Evolutionary conservation across 495 filamentous ascomycete genomes (phyloP).

Genomic region (Chaetomium cochliodes): DNA sequence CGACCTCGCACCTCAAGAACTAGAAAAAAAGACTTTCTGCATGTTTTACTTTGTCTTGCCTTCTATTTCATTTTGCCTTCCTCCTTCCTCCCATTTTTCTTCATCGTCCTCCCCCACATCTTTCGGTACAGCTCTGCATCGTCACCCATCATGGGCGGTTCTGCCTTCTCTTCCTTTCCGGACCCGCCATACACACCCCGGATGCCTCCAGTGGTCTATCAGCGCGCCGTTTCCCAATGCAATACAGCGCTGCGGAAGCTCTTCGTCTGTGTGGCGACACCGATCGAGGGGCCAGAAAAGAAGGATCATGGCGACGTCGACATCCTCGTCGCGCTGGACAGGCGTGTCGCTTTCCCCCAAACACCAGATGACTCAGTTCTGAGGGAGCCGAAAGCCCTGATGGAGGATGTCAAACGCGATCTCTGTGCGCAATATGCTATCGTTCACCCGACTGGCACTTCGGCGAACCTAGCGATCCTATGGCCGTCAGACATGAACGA

Average conservation of each 20-base stretch:
- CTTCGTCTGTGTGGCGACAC: slow-evolving; percentile 48
- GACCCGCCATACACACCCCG: slow-evolving; percentile 55
- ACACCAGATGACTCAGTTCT: neutral
- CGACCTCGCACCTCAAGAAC: neutral
- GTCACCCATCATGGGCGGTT: slow-evolving; percentile 54
- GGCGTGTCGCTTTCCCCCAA: slow-evolving; percentile 26
- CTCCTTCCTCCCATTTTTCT: too few relatives aligned
- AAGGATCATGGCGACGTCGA: slow-evolving; percentile 59
- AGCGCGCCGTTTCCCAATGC: slow-evolving; percentile 40
- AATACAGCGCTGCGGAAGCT: slow-evolving; percentile 44
- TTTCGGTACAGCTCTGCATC: neutral
- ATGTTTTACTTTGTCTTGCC: neutral
- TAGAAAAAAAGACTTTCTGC: neutral
- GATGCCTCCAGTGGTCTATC: slow-evolving; percentile 54
- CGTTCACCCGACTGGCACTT: slow-evolving; percentile 24
- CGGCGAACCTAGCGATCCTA: slow-evolving; percentile 50
- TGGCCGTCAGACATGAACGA: slow-evolving; percentile 41
- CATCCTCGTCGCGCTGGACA: slow-evolving; percentile 51
- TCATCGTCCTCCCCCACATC: too few relatives aligned
- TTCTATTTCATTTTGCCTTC: neutral
- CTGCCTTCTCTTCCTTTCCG: slow-evolving; percentile 48
- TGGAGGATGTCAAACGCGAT: slow-evolving; percentile 25
- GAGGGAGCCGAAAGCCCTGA: slow-evolving; percentile 14
- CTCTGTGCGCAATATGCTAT: slow-evolving; percentile 38
- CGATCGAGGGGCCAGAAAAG: slow-evolving; percentile 59